phyloP scores from a whole-genome alignment of 2,329 filamentous ascomycete genomes.

The Aspergillus flavus region DNA sequence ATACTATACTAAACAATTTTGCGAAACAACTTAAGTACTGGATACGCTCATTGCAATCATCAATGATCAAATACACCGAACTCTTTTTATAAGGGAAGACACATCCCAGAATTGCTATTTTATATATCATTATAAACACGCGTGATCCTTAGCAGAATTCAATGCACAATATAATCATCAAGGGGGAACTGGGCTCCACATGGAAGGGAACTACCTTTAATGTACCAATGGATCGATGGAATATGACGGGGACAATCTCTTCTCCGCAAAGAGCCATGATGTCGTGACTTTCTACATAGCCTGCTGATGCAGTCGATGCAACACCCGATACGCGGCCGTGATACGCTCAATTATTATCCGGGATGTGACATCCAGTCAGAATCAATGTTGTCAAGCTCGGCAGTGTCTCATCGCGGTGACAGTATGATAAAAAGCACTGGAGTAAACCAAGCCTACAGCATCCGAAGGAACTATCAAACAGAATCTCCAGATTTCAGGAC shows the following conservation, averaged over 20 bases:
- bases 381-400: neutral
- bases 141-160: neutral
- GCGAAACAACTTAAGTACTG: too few species aligned
- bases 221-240: neutral
- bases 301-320: neutral
- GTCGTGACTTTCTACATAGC: neutral
- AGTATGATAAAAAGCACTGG: neutral
- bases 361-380: neutral
- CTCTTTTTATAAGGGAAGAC: rapidly evolving
- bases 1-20: too few species aligned
- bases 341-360: neutral
- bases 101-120: neutral
- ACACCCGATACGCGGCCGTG: neutral
- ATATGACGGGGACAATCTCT: neutral
- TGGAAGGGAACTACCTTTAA: neutral
- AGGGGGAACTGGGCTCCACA: neutral
- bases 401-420: neutral
- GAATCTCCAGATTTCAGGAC: neutral
- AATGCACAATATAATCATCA: neutral
- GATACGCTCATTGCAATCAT: too few species aligned
- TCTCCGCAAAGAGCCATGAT: neutral
- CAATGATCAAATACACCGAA: rapidly evolving
- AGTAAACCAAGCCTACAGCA: neutral
- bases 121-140: neutral
- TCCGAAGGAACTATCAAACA: neutral